Base-by-base conservation (phyloP, 2,329 filamentous ascomycete species). In the Aureobasidium uvarum region DNA sequence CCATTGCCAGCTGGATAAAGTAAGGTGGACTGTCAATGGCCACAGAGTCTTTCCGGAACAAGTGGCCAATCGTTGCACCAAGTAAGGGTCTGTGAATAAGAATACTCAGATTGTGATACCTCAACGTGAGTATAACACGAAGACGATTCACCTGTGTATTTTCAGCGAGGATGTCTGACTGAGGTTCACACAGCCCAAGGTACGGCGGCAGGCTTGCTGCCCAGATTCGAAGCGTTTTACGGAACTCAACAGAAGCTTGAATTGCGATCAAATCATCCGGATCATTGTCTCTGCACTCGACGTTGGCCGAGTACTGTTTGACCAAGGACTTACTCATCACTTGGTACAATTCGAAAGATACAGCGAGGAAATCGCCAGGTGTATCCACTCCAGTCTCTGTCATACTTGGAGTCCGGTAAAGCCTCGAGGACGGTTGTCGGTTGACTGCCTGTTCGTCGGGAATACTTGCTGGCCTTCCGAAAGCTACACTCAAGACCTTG, bases 401-500 rank as follows among this genome's bases (percentile, higher is more conserved):
- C 18, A 41, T 55, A 16, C 10, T 7, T 55, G 36, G 20, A 16
- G 20, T 55, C 3, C 13, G 33, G 11, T 39, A 55, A 1, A 39
- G 14, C 6, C 52, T 55, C 10, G 52, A 38, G 10, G 52, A 55
- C 5, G 52, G 52, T 28, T 55, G 52, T 2, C 52, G 36, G 18
- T 41, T 28, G 33, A 41, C 23, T 7, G 52, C 52, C 18, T 55
- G 52, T 20, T 74, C 74, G 3, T 81, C 76, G 0, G 80, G 78
- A 20, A 84, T 83, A 0, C 77, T 72, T 0, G 76, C 72, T 0
- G 82, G 82, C 0, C 82, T 74, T 2, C 81, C 82, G 67, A 83
- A 81, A 0, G 81, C 83, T 78, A 84, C 83, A 68, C 81, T 82
- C 52, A 83, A 69, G 8, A 67, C 71, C 41, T 68, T 55, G 79